Percentiles rank a stretch among this genome's conserved stretches.
phyloP scores from a whole-genome alignment of 2,329 filamentous ascomycete genomes.

The Pseudogymnoascus sp. region DNA sequence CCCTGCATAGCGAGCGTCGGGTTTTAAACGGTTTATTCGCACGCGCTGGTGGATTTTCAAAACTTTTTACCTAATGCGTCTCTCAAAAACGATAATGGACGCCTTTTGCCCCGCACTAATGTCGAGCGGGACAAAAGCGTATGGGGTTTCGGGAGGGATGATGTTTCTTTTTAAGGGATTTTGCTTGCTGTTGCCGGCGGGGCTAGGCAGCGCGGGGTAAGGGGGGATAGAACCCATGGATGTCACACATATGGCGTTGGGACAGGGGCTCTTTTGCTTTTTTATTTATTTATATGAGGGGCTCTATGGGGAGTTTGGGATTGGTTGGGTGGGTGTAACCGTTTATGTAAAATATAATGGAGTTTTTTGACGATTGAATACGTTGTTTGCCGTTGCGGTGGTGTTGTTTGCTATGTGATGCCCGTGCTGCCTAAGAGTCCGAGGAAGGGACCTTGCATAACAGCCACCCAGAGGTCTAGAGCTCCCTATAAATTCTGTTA shows the following conservation, averaged over 20 bases:
- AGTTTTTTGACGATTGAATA: conserved; percentile 7
- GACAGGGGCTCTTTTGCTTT: background rate
- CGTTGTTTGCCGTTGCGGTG: background rate
- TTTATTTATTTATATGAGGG: conserved; percentile 5
- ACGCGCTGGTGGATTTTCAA: background rate
- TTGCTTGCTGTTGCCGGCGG: conserved; percentile 3
- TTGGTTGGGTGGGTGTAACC: conserved; percentile 4
- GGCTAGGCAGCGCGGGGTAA: background rate
- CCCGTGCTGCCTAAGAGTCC: too few relatives aligned
- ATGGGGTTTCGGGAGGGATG: conserved; percentile 3
- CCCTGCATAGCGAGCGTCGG: conserved; percentile 8
- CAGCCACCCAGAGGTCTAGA: too few relatives aligned
- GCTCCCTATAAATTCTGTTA: too few relatives aligned
- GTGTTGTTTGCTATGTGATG: background rate
- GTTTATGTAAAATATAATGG: conserved; percentile 8
- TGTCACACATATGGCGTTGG: conserved; percentile 8
- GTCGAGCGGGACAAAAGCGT: background rate
- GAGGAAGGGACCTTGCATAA: too few relatives aligned
- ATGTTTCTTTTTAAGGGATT: background rate
- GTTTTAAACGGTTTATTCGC: background rate
- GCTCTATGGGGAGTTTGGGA: conserved; percentile 1
- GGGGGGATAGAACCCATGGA: background rate
- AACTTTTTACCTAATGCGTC: background rate
- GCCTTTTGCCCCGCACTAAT: conserved; percentile 5
- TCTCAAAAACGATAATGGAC: conserved; percentile 6